A percentile compares a stretch with the other conserved stretches of the same genome.
phyloP scores from a whole-genome alignment of 805 yeast species.

The Nakazawaea populi region DNA sequence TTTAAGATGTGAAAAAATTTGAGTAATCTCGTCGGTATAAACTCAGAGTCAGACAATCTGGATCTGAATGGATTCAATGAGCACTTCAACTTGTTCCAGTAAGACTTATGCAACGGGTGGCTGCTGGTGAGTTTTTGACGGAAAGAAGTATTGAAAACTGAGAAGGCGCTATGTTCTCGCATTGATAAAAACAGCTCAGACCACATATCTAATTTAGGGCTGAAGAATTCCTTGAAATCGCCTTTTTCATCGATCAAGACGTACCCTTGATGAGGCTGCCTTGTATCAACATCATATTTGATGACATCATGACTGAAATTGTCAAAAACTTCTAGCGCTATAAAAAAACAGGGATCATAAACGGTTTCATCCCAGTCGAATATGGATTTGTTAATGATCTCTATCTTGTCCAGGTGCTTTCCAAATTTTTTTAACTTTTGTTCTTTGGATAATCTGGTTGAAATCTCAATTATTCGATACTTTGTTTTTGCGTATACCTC shows the following conservation, averaged over 20 bases:
- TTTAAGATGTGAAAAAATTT: conserved; percentile 60
- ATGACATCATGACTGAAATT: conserved; percentile 79
- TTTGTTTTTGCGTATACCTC: conserved; percentile 65
- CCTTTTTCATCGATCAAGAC: conserved; percentile 68
- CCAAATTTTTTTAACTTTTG: conserved; percentile 30
- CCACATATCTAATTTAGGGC: conserved; percentile 55
- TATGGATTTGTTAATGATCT: conserved; percentile 67
- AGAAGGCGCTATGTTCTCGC: conserved; percentile 39
- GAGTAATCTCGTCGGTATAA: conserved; percentile 70
- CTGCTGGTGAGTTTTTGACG: conserved; percentile 21
- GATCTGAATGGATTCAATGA: conserved; percentile 61
- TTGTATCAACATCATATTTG: conserved; percentile 63
- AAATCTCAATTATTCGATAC: conserved; percentile 71
- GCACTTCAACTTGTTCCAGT: conserved; percentile 36
- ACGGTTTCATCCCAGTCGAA: conserved; percentile 64
- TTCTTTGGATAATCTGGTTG: conserved; percentile 52
- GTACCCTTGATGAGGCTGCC: conserved; percentile 70
- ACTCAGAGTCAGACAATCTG: conserved; percentile 65
- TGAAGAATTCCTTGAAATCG: conserved; percentile 69
- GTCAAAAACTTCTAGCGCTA: conserved; percentile 81
- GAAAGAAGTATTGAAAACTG: conserved; percentile 22
- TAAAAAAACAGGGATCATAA: conserved; percentile 63
- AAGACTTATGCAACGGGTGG: conserved; percentile 46
- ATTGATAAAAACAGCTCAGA: conserved; percentile 49
- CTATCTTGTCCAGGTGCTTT: conserved; percentile 52